Base-by-base conservation (phyloP, 2,329 filamentous ascomycete species). In the Paradendryphiella salina region DNA sequence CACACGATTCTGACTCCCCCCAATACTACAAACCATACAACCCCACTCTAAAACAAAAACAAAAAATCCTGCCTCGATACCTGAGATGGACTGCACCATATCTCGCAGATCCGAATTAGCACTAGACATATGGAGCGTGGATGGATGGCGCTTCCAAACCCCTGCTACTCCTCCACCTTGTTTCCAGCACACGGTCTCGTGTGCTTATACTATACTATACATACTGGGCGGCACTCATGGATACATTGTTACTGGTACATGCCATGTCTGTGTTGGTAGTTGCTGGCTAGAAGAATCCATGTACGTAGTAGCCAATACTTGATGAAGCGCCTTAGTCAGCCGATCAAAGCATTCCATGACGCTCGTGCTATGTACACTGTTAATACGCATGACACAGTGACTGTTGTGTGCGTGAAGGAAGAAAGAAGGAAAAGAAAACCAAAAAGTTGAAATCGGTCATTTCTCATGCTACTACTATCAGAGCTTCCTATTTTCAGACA, bases 1-100 rank as follows among this genome's bases (percentile, higher is more conserved):
- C 13, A 41, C 38, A 45, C 38, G 21, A 38, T 33, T 29, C 43
- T 33, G 44, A 52, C 44, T 32, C 44, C 15, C 18, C 38, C 44
- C 35, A 8, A 46, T 20, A 41, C 34, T 2, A 46, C n/a, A 18
- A 33, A 47, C 26, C 26, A 48, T 47, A 51, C 49, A 48, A 47
- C 49, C 44, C 49, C 49, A 52, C 49, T 52, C 49, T 38, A 34
- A 42, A 49, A 35, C 21, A 42, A 33, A 41, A 13, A 23, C 11
- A 23, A 52, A 47, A 14, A n/a, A 13, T 20, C 34, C 35, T n/a
- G 21, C 8, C 21, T 34, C 31, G 18, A 26, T 18, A 32, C 28
- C 21, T 37, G 44, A 32, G 26, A 38, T 17, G 44, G 36, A 43
- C 37, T 42, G 18, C 23, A 38, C 23, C 6, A 28, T 23, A 23